phyloP scores from a whole-genome alignment of 805 yeast species.

The Hanseniaspora lindneri region DNA sequence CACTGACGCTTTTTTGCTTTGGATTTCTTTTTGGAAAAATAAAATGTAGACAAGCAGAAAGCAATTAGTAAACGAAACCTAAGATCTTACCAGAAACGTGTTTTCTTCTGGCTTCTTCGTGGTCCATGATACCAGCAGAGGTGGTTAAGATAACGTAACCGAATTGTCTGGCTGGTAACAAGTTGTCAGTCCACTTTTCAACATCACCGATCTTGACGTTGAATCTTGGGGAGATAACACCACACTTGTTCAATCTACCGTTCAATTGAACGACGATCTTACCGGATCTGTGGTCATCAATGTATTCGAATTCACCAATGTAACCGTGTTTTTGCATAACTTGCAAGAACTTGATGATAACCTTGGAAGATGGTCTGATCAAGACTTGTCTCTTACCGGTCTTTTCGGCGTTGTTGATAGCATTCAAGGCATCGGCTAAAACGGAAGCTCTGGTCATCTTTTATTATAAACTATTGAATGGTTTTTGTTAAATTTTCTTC shows the following conservation, averaged over 20 bases:
- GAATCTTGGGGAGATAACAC: slow-evolving; percentile 98
- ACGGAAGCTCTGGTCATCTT: slow-evolving; percentile 94
- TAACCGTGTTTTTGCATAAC: slow-evolving; percentile 98
- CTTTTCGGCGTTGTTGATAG: slow-evolving; percentile 98
- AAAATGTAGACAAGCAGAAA: not conserved
- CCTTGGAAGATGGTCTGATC: slow-evolving; percentile 97
- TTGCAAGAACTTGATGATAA: slow-evolving; percentile 88
- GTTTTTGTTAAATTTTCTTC: not conserved
- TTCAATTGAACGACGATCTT: slow-evolving; percentile 91
- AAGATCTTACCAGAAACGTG: slow-evolving; percentile 98
- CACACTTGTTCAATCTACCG: slow-evolving; percentile 98
- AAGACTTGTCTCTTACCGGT: slow-evolving; percentile 98
- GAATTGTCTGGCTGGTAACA: slow-evolving; percentile 97
- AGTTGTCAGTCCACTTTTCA: slow-evolving; percentile 97
- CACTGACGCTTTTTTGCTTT: not conserved
- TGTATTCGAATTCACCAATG: slow-evolving; percentile 97
- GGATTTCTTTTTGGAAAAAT: not conserved
- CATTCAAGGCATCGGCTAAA: slow-evolving; percentile 95
- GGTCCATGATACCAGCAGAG: slow-evolving; percentile 99
- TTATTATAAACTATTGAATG: slow-evolving; percentile 22
- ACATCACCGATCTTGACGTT: slow-evolving; percentile 90
- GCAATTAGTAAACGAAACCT: slow-evolving; percentile 82
- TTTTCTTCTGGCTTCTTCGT: slow-evolving; percentile 99
- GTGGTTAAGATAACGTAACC: slow-evolving; percentile 97
- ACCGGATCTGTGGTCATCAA: slow-evolving; percentile 98